Evolutionary conservation across 139 green algal species (phyloP), one percentile per base, ranked within the genome.

Genomic region (Chlamydomonas applanata): DNA sequence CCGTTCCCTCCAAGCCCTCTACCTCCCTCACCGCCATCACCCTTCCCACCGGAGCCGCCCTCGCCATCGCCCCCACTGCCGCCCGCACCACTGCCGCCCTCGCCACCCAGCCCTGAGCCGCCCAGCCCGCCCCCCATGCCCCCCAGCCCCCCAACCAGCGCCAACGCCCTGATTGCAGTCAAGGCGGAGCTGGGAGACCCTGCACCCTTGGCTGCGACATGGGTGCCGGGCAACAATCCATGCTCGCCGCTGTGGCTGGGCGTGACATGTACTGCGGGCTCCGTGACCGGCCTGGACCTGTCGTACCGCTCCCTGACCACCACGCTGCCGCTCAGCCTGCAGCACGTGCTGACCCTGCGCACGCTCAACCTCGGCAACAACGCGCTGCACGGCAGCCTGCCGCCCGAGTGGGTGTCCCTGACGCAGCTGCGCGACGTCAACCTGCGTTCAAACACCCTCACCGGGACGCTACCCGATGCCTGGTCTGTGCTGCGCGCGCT

Each of bases 311-410:
- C 40, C 40, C 40, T 49, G 40, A 11, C 40, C 40, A 49, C 40
- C 40, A 49, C 7, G 7, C 40, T 49, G 40, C 40, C 40, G 7
- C 7, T 49, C 40, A 49, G 40, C 40, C 40, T 49, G 40, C 40
- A 49, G 40, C 11, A 49, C 40, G 34, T 3, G 19, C 17, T 46
- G 13, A 33, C 30, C 3, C 49, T 77, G 27, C 71, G 44, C n/a
- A 36, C 44, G 16, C 76, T 82, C 22, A 40, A 62, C 25, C n/a
- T 75, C 20, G 32, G 45, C 44, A 46, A 34, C 57, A 80, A 80
- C 68, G 9, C 44, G 4, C 45, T 84, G 22, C 61, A 46, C n/a
- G 73, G 78, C 30, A 44, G 34, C 2, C 22, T 83, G 35, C 77
- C 49, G 2, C 0, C 49, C 13, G n/a, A 17, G 3, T 71, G 61